These are phyloP conservation scores for Pulveroboletus sp. DNA, from an alignment of 768 basidiomycete genomes.

Conservation along the genomic window DNA sequence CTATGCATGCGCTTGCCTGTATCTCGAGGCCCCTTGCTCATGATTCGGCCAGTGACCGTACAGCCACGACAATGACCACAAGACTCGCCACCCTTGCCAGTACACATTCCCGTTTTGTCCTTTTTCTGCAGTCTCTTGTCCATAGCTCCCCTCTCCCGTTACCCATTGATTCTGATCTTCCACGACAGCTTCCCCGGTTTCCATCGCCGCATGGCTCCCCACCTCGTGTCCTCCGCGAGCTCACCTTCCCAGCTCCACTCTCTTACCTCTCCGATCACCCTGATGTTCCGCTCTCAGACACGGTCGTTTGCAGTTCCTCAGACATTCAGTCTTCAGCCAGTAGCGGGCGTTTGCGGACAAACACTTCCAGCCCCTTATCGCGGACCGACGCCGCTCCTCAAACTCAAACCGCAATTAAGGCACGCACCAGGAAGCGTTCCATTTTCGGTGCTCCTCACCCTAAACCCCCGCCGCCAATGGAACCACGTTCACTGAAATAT, in stretches of 20 bases:
- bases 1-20: conserved; percentile 57
- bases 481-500: conserved; percentile 42
- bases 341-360: conserved; percentile 4
- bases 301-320: conserved; percentile 3
- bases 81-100: conserved; percentile 47
- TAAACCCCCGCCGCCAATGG: conserved; percentile 43
- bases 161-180: conserved; percentile 41
- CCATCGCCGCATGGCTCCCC: conserved; percentile 18
- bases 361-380: conserved; percentile 21
- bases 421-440: conserved; percentile 27
- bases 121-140: conserved; percentile 67
- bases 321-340: conserved; percentile 1
- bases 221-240: conserved; percentile 42
- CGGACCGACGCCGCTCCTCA: conserved; percentile 7
- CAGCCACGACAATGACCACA: conserved; percentile 18
- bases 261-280: conserved; percentile 37
- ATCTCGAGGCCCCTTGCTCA: conserved; percentile 36
- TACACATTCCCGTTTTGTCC: conserved; percentile 70
- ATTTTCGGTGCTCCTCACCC: conserved; percentile 34
- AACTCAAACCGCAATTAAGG: conserved; percentile 7
- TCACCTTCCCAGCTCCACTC: conserved; percentile 73
- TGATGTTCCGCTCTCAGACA: conserved; percentile 9
- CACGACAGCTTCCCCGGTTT: conserved; percentile 23
- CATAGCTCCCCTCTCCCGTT: conserved; percentile 53
- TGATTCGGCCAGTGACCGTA: conserved; percentile 30